Conservation (phyloP, 148 eudicot species). For the Fagopyrum homotropicum region DNA sequence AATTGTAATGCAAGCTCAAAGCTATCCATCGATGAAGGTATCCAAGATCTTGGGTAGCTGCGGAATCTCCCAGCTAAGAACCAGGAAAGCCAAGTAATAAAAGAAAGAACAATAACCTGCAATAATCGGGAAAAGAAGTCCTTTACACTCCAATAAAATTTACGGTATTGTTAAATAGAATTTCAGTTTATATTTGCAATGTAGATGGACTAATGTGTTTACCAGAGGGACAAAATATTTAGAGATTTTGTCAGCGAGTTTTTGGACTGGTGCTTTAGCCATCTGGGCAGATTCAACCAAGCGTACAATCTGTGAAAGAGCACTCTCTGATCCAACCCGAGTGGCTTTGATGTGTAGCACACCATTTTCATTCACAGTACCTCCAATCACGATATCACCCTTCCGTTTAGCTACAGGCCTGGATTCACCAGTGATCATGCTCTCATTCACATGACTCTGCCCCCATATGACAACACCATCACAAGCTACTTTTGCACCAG, state of each 20-base stretch:
- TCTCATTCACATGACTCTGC: conserved; percentile 88
- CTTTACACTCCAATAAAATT: not conserved
- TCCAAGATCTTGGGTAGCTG: conserved; percentile 77
- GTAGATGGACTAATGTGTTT: conserved; percentile 15
- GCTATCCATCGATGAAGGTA: conserved; percentile 91
- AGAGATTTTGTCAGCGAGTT: conserved; percentile 89
- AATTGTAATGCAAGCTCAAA: conserved; percentile 93
- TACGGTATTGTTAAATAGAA: not conserved
- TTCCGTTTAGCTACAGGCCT: conserved; percentile 76
- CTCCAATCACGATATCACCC: conserved; percentile 88
- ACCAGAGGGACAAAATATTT: conserved; percentile 88
- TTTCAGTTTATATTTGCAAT: not conserved
- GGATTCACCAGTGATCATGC: conserved; percentile 96
- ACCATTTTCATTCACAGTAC: conserved; percentile 88
- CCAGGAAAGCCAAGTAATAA: conserved; percentile 83
- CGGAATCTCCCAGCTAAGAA: conserved; percentile 61
- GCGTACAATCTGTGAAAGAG: conserved; percentile 87
- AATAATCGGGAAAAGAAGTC: not conserved
- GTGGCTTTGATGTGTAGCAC: conserved; percentile 79
- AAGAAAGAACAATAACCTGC: conserved; percentile 72
- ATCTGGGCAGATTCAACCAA: conserved; percentile 97
- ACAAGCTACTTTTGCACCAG: conserved; percentile 88
- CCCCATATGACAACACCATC: conserved; percentile 90
- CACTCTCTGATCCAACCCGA: conserved; percentile 88
- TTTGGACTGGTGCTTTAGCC: conserved; percentile 99